These are phyloP conservation scores for Ambispora gerdemannii DNA, from an alignment of 192 early-diverging fungal genomes.

Conservation along the genomic window DNA sequence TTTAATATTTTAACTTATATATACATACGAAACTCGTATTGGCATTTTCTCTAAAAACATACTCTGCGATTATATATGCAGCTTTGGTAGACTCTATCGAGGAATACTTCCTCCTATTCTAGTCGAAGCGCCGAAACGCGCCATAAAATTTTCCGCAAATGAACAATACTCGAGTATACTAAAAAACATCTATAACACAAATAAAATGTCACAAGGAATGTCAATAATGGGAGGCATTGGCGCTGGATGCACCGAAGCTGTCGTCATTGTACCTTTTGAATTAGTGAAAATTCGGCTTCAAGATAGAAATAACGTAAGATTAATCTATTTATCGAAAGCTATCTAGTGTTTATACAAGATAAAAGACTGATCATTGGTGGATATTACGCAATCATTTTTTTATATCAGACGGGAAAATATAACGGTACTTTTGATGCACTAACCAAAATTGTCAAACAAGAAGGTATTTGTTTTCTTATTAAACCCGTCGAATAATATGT, in stretches of 20 bases:
- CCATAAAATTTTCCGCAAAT: conserved; percentile 96
- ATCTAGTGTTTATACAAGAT: too few relatives aligned
- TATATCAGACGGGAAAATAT: conserved; percentile 73
- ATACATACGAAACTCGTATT: too few relatives aligned
- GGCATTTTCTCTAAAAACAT: too few relatives aligned
- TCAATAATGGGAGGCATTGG: conserved; percentile 84
- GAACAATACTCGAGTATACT: conserved; percentile 76
- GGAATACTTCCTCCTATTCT: conserved; percentile 97
- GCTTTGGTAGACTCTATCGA: conserved; percentile 68
- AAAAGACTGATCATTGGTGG: too few relatives aligned
- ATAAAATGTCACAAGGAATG: conserved; percentile 70
- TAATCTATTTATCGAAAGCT: too few relatives aligned
- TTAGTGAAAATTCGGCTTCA: conserved; percentile 96
- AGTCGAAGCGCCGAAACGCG: conserved; percentile 96
- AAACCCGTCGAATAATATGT: too few relatives aligned
- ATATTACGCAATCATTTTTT: too few relatives aligned
- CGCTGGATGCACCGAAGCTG: conserved; percentile 89
- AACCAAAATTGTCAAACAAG: conserved; percentile 72
- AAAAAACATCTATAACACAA: conserved; percentile 67
- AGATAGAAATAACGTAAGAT: conserved; percentile 75
- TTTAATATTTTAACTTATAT: neutral
- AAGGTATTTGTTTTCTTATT: too few relatives aligned
- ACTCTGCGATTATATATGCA: conserved; percentile 4
- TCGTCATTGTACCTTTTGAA: conserved; percentile 88
- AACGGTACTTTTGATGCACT: conserved; percentile 76